These are phyloP conservation scores for Posidonia oceanica DNA, from an alignment of 116 monocot genomes.

Conservation along the genomic window DNA sequence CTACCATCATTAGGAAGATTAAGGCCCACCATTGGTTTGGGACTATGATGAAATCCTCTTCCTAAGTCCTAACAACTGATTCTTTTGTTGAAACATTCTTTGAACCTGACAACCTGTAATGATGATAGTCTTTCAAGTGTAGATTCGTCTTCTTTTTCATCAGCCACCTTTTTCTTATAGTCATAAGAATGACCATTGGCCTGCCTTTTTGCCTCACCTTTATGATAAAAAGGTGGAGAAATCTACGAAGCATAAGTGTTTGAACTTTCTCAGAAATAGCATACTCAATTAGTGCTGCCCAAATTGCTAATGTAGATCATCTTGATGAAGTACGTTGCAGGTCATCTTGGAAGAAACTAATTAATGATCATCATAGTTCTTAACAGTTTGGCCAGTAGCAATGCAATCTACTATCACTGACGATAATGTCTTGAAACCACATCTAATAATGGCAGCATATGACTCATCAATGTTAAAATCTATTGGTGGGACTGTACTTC, in stretches of 20 bases:
- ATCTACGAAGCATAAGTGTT: too few relatives aligned
- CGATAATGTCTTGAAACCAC: slow-evolving; percentile 36
- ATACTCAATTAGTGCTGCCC: neutral
- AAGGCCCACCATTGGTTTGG: slow-evolving; percentile 25
- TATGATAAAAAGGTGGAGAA: neutral
- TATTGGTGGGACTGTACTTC: too few relatives aligned
- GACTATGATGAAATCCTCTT: neutral
- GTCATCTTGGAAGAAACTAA: too few relatives aligned
- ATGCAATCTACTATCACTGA: slow-evolving; percentile 64
- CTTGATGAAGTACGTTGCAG: too few relatives aligned
- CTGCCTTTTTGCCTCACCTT: neutral
- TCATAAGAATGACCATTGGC: too few relatives aligned
- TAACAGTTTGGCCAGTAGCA: slow-evolving; percentile 41
- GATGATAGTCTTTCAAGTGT: neutral
- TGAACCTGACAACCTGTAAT: too few relatives aligned
- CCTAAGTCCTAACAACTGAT: neutral
- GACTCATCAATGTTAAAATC: slow-evolving; percentile 30
- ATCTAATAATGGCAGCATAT: slow-evolving; percentile 43
- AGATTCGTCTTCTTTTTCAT: neutral
- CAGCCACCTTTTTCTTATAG: slow-evolving; percentile 6
- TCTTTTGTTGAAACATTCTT: neutral
- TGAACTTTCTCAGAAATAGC: too few relatives aligned
- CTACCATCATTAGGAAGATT: slow-evolving; percentile 9
- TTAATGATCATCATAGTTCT: slow-evolving; percentile 14
- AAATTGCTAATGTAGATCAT: neutral